Base-by-base conservation (phyloP, 2,329 filamentous ascomycete species). In the Podosphaera xanthii region DNA sequence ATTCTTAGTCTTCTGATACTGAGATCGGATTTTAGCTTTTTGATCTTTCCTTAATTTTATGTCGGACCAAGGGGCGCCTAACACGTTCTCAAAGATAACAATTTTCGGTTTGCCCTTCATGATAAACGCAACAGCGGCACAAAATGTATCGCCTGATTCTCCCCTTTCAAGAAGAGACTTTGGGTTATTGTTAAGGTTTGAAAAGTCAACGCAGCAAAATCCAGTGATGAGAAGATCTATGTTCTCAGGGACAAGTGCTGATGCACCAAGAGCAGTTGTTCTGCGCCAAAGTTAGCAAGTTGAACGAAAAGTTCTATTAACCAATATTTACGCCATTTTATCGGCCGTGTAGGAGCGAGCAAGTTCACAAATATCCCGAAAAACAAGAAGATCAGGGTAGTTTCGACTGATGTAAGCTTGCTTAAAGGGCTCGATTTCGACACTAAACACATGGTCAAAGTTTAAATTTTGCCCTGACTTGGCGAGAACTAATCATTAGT, bases 171-270 rank as follows among this genome's bases (percentile, higher is more conserved):
- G 70, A 0, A 82, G 67, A 0, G 69, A 69, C 60, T 80, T 80
- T 14, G 72, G 71, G 3, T 73, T 68, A 57, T 72, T 77, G 67
- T 89, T 91, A 38, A 89, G 69, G 0, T 63, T 66, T 0, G 86
- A 90, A 63, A 84, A 86, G 64, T 90, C 86, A 1, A 87, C 83
- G 63, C 86, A 92, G 0, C 84, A 82, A 49, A 83, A 86, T 0
- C 86, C 86, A 5, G 83, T 83, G 52, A 90, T 72, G 1, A 91
- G 71, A 0, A 91, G 67, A 62, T 90, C 82, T 1, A 81, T 69
- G 9, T 76, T 66, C 0, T 68, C 69, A 0, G 84, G 84, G 0
- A 88, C 77, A 0, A 69, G 58, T 3, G 73, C 73, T 56, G 75
- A 70, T 6, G 77, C 76, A 3, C 86, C 86, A 65, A 83, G 83